These are phyloP conservation scores for Sporothrix mexicana DNA, from an alignment of 2,329 filamentous ascomycete species.

Conservation along the genomic window DNA sequence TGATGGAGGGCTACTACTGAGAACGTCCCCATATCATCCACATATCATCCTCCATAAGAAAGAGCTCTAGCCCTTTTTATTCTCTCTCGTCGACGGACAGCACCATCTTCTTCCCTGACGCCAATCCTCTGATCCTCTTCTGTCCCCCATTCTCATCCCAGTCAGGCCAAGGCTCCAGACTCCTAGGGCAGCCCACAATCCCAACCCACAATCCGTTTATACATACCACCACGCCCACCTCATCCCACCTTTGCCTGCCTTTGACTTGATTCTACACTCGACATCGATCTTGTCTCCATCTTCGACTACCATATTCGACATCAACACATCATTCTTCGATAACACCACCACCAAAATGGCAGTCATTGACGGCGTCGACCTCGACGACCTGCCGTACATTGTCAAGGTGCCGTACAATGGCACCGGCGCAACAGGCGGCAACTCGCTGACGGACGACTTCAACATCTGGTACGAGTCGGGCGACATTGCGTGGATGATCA, in stretches of 20 bases:
- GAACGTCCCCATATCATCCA: neutral
- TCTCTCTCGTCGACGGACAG: slow-evolving; percentile 4
- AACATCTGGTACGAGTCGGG: slow-evolving; percentile 72
- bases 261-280: neutral
- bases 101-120: slow-evolving; percentile 22
- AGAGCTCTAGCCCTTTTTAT: slow-evolving; percentile 15
- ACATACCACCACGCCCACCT: slow-evolving; percentile 25
- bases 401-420: slow-evolving; percentile 66
- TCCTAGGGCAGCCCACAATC: neutral
- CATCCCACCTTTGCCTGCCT: slow-evolving; percentile 2
- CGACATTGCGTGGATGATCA: slow-evolving; percentile 30
- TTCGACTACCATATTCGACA: neutral
- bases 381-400: slow-evolving; percentile 53
- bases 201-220: slow-evolving; percentile 20
- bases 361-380: slow-evolving; percentile 49
- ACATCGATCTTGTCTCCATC: neutral
- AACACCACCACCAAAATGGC: slow-evolving; percentile 41
- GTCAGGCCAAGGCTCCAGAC: neutral
- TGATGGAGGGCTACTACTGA: neutral
- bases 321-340: neutral
- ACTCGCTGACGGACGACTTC: slow-evolving; percentile 70
- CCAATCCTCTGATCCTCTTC: slow-evolving; percentile 5
- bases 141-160: neutral
- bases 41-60: neutral
- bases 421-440: slow-evolving; percentile 67